phyloP scores from a whole-genome alignment of 2,329 filamentous ascomycete species.

The Hypoxylon sp. region DNA sequence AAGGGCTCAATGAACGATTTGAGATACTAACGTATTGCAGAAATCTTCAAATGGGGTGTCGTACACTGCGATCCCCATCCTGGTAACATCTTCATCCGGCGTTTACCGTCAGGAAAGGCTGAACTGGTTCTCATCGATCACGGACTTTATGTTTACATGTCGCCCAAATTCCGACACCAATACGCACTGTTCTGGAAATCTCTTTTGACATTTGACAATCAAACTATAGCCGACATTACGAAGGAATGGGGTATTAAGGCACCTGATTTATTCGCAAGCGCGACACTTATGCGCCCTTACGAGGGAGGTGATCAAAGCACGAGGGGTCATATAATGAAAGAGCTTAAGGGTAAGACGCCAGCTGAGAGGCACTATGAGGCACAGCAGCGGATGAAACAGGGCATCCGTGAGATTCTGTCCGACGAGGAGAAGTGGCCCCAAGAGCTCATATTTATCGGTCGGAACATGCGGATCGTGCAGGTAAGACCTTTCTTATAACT shows the following conservation, averaged over 20 bases:
- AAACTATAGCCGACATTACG: constrained; percentile 80
- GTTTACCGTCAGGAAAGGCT: constrained; percentile 83
- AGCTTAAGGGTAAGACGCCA: constrained; percentile 68
- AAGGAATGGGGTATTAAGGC: constrained; percentile 89
- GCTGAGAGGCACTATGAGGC: constrained; percentile 89
- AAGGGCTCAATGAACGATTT: background rate
- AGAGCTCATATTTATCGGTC: constrained; percentile 91
- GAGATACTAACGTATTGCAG: constrained; percentile 61
- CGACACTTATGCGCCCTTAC: constrained; percentile 91
- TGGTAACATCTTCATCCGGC: constrained; percentile 95
- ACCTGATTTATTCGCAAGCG: constrained; percentile 90
- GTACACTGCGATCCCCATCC: constrained; percentile 98
- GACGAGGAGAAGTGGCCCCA: constrained; percentile 92
- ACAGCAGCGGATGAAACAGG: constrained; percentile 86
- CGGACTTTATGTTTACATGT: constrained; percentile 94
- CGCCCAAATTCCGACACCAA: constrained; percentile 84
- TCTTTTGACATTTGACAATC: constrained; percentile 93
- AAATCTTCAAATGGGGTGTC: constrained; percentile 97
- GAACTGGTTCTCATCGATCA: constrained; percentile 98
- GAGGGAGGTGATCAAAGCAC: constrained; percentile 83
- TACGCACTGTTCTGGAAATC: constrained; percentile 95
- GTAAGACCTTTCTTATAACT: constrained; percentile 3
- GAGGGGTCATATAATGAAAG: constrained; percentile 75
- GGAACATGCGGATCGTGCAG: constrained; percentile 90
- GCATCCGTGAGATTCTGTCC: constrained; percentile 76